Evolutionary conservation across 2,329 filamentous ascomycete genomes (phyloP).

Genomic region (Apiospora phragmitis): DNA sequence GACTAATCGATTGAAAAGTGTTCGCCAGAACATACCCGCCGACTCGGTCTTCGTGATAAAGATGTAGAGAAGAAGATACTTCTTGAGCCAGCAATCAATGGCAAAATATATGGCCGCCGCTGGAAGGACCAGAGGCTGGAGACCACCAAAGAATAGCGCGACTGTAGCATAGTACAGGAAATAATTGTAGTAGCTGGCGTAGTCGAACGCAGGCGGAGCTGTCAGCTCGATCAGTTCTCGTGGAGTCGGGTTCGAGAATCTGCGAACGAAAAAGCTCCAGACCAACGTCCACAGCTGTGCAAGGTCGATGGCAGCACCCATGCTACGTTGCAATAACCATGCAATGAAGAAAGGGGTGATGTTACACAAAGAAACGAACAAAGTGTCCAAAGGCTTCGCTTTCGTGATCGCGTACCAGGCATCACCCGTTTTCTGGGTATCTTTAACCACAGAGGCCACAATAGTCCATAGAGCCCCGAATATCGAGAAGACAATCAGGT

Average conservation of each 20-base stretch:
- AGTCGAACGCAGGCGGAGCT: constrained; percentile 89
- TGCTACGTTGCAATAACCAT: constrained; percentile 87
- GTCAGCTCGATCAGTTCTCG: constrained; percentile 90
- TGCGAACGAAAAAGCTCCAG: constrained; percentile 83
- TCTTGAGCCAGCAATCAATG: constrained; percentile 88
- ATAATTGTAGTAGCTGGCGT: constrained; percentile 97
- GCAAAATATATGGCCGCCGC: constrained; percentile 88
- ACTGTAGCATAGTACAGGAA: constrained; percentile 94
- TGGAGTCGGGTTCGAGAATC: constrained; percentile 80
- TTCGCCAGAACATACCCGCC: constrained; percentile 88
- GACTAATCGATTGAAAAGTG: constrained; percentile 89
- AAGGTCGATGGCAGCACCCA: constrained; percentile 93
- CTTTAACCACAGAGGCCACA: constrained; percentile 62
- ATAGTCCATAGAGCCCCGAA: constrained; percentile 84
- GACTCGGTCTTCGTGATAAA: constrained; percentile 97
- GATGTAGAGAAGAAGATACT: constrained; percentile 91
- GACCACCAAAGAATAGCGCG: constrained; percentile 76
- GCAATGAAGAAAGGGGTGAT: constrained; percentile 93
- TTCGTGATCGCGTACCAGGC: constrained; percentile 70
- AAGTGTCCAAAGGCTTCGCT: constrained; percentile 59
- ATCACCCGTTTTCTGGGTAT: constrained; percentile 54
- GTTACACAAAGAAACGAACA: constrained; percentile 75
- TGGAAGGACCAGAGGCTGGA: constrained; percentile 85
- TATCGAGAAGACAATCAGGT: constrained; percentile 88
- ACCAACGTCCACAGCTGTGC: constrained; percentile 81